Base-by-base conservation (phyloP, 306 rosid genomes). In the Fragaria vesca region DNA sequence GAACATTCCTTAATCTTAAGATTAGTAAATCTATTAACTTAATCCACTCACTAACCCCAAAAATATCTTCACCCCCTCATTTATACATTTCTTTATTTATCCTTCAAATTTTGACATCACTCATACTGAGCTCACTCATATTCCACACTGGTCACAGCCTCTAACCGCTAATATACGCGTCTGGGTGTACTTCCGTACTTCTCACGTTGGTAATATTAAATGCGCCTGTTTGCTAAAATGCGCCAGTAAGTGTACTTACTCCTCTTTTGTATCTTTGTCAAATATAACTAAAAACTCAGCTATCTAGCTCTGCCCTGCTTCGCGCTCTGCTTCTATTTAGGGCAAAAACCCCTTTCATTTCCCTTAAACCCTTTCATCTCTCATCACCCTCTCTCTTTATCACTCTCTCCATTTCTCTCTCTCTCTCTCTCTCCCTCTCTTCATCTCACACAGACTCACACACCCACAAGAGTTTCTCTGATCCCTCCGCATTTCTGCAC, bases 391-490 rank as follows among this genome's bases (percentile, higher is more conserved):
- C 46, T 26, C 40, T 63, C 50, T 42, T 78, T 70, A 38, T 72
- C 18, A 26, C 21, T 20, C 20, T 74, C 66, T 65, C 36, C 21
- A 55, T 24, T 45, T 30, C 42, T 32, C 34, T 32, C 34, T 32
- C 34, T 32, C 47, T 26, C 40, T 63, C 50, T 42, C 80, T 66
- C 46, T 72, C 18, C 36, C n/a, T 20, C 18, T 77, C 70, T 65
- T 43, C 32, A 55, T 24, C 69, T 18, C 42, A 34, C 21, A 32
- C 38, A 26, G 13, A 61, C 21, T 6, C 42, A 13, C 42, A 30
- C 0, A 15, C 66, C 36, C 66, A 55, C 38, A 2, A 4, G 1
- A 10, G 32, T 12, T 61, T 61, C 67, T 28, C 40, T 28, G 38
- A 26, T 38, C 38, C 38, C 3, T 28, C 38, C 12, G 12, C 20